phyloP scores from a whole-genome alignment of 169 alveolate genomes.

The Sarcocystis neurona region DNA sequence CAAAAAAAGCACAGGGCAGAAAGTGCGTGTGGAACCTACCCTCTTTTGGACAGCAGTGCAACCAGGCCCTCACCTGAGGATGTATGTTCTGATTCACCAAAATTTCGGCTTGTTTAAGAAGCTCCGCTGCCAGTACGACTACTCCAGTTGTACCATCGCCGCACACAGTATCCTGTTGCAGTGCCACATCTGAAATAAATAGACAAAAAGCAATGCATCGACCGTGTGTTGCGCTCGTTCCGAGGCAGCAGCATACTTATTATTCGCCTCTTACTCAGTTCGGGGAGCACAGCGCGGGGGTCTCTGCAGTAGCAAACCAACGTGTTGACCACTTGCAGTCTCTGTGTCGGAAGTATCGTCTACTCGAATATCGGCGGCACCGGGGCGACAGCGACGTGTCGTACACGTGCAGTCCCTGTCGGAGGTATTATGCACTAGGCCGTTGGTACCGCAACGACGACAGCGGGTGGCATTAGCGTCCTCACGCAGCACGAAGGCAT shows the following conservation, averaged over 20 bases:
- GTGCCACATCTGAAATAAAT: constrained; percentile 73
- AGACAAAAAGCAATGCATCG: constrained; percentile 1
- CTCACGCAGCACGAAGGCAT: no score
- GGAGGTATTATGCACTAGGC: no score
- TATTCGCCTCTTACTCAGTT: background rate
- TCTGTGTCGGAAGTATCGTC: no score
- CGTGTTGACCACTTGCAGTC: no score
- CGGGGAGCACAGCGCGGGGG: background rate
- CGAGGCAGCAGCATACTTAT: background rate
- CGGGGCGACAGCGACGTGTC: no score
- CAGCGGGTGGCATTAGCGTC: no score
- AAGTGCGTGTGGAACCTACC: no score
- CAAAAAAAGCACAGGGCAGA: no score
- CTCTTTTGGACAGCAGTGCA: no score
- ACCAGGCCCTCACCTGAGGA: constrained; percentile 93
- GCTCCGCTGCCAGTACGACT: constrained; percentile 98
- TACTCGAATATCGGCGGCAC: no score
- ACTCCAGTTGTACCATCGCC: constrained; percentile 98
- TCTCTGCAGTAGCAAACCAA: background rate
- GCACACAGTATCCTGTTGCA: constrained; percentile 90
- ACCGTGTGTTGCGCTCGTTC: background rate
- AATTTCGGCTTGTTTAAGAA: constrained; percentile 96
- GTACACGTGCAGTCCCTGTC: no score
- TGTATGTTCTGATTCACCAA: constrained; percentile 95
- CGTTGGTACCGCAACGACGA: no score